These are phyloP conservation scores for Dillenia turbinata DNA, from an alignment of 164 flowering plant species.

Conservation along the genomic window DNA sequence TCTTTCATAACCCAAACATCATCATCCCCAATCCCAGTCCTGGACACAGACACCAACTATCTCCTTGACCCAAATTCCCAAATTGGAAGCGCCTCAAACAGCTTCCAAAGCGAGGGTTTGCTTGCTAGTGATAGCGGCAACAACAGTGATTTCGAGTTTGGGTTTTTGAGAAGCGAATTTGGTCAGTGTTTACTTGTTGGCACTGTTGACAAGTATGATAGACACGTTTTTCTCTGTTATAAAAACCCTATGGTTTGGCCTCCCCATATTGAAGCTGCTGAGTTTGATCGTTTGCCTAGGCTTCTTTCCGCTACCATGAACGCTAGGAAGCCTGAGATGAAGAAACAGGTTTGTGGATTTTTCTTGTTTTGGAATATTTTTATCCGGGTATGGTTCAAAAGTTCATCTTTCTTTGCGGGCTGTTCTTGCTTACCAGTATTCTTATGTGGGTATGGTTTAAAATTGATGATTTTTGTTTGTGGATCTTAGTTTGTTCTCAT, in stretches of 20 bases:
- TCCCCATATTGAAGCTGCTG: slow-evolving; percentile 76
- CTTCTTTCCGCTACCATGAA: slow-evolving; percentile 70
- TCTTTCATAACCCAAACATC: slow-evolving; percentile 34
- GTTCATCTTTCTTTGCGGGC: background rate
- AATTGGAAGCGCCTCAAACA: slow-evolving; percentile 63
- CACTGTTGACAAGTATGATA: slow-evolving; percentile 61
- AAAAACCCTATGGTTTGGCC: slow-evolving; percentile 92
- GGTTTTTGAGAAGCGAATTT: slow-evolving; percentile 64
- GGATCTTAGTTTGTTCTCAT: no score
- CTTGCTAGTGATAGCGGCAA: slow-evolving; percentile 27
- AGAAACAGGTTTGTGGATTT: slow-evolving; percentile 43
- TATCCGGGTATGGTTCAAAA: background rate
- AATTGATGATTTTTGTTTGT: no score
- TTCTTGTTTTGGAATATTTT: background rate
- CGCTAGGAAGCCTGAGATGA: slow-evolving; percentile 64
- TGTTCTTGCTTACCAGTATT: no score
- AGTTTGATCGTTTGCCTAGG: slow-evolving; percentile 91
- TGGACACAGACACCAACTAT: slow-evolving; percentile 32
- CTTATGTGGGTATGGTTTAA: no score
- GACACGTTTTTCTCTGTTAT: slow-evolving; percentile 89
- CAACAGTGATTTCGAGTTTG: slow-evolving; percentile 56
- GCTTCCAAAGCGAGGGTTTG: slow-evolving; percentile 68
- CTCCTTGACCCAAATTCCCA: slow-evolving; percentile 31
- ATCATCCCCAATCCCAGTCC: slow-evolving; percentile 50
- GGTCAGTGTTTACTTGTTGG: slow-evolving; percentile 57